Evolutionary conservation across 148 eudicot genomes (phyloP).

Genomic region (Rheum nobile): DNA sequence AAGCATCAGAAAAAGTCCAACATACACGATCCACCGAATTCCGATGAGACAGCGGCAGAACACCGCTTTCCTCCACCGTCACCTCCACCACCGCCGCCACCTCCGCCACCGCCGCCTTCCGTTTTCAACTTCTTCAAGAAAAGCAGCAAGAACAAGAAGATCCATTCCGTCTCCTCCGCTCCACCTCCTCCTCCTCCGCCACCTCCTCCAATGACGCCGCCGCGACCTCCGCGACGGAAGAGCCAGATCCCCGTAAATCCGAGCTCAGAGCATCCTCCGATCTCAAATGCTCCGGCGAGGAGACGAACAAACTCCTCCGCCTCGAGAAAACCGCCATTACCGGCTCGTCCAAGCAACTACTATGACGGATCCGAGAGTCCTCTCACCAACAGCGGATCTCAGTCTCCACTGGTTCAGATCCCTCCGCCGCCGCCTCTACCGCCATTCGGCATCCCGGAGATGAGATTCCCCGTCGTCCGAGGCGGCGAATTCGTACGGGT

Average conservation of each 20-base stretch:
- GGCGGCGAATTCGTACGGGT: constrained; percentile 29
- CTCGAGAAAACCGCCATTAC: constrained; percentile 45
- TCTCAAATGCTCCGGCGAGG: neutral
- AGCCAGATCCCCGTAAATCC: neutral
- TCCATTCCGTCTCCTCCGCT: constrained; percentile 29
- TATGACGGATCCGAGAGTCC: constrained; percentile 11
- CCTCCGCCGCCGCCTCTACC: constrained; percentile 37
- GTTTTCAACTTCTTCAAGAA: constrained; percentile 36
- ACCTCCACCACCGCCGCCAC: constrained; percentile 31
- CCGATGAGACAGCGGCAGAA: constrained; percentile 13
- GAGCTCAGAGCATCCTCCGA: constrained; percentile 6
- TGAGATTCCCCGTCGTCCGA: constrained; percentile 16
- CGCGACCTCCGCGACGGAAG: constrained; percentile 25
- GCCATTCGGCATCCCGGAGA: constrained; percentile 26
- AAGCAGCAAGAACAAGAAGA: constrained; percentile 33
- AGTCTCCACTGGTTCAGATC: constrained; percentile 19
- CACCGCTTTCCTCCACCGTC: constrained; percentile 15
- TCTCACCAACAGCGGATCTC: constrained; percentile 12
- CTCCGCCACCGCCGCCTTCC: constrained; percentile 35
- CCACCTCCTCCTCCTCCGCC: constrained; percentile 22
- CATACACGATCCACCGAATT: constrained; percentile 8
- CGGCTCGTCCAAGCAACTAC: constrained; percentile 19
- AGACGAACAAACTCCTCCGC: neutral
- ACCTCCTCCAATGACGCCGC: constrained; percentile 19
- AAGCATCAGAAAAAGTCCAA: constrained; percentile 10